Evolutionary conservation across 2,329 filamentous ascomycete species (phyloP).

Genomic region (Cytospora paraplurivora): DNA sequence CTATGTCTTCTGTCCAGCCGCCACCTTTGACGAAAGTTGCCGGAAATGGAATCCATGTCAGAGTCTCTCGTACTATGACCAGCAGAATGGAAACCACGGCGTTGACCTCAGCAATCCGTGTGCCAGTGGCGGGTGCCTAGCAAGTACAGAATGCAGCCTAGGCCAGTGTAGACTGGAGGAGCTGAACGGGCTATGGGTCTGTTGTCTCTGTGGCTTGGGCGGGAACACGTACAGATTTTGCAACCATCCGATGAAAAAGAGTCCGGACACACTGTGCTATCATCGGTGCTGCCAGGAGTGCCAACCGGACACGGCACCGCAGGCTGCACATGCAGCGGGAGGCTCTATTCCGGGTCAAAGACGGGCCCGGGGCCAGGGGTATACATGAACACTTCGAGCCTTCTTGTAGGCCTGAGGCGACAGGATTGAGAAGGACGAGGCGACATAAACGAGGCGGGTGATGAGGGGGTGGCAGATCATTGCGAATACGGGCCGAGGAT

Average conservation of each 20-base stretch:
- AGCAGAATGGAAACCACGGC: constrained; percentile 32
- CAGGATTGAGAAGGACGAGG: constrained; percentile 15
- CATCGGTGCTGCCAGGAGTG: constrained; percentile 52
- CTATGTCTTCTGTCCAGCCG: constrained; percentile 48
- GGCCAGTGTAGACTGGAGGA: constrained; percentile 53
- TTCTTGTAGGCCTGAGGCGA: constrained; percentile 4
- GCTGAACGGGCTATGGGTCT: constrained; percentile 51
- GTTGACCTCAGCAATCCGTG: constrained; percentile 48
- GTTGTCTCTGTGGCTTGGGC: constrained; percentile 51
- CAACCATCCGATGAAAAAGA: constrained; percentile 46
- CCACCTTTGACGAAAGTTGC: constrained; percentile 36
- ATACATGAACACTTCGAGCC: constrained; percentile 1
- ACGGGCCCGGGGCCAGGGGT: constrained; percentile 1
- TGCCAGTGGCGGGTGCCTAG: constrained; percentile 47
- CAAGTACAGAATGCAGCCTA: constrained; percentile 48
- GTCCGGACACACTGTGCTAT: constrained; percentile 55
- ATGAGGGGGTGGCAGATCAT: background rate
- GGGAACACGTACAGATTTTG: constrained; percentile 51
- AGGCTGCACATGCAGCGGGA: constrained; percentile 3
- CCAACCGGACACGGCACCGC: constrained; percentile 37
- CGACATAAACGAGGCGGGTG: constrained; percentile 4
- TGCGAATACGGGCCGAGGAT: constrained; percentile 4
- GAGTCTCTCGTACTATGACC: constrained; percentile 37
- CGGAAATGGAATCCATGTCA: constrained; percentile 36
- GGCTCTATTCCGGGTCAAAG: constrained; percentile 15